Evolutionary conservation across 2,329 filamentous ascomycete genomes (phyloP), one percentile per base, ranked within the genome.

Genomic region (Huntiella decipiens): DNA sequence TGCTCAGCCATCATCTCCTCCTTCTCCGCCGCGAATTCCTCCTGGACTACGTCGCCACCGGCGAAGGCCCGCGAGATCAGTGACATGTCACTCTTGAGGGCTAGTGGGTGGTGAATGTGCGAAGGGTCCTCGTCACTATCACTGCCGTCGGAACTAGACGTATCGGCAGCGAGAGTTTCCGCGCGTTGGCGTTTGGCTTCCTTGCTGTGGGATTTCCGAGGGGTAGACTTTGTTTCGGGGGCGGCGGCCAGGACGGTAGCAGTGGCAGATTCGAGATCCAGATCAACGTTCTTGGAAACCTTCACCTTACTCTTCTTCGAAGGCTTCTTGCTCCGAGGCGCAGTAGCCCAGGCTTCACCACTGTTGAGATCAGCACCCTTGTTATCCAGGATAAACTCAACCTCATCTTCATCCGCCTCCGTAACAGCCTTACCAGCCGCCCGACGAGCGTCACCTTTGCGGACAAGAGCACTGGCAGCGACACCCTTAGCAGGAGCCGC

Each of bases 61-160:
- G 87, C 88, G 60, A 98, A 95, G 4, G 85, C 87, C 53, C 77
- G 73, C 51, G 81, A 78, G 47, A 93, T 78, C 49, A 93, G 74
- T 35, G 78, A 74, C 52, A 71, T 67, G 54, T 78, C 73, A 6
- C 37, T 43, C 43, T 67, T 67, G 53, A 77, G 68, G 16, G 70
- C 68, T 45, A 78, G 64, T 71, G 67, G 42, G 65, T 57, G 15
- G 48, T 63, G 59, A 42, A 60, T 61, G 2, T 55, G 58, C 10
- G 39, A 16, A 37, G 8, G 47, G 10, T 36, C 46, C 4, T 44
- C 46, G 22, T 28, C 22, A 10, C 22, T 28, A 19, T 38, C 22
- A 37, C 7, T 47, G 5, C 33, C 45, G 1, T 47, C 45, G 8
- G 40, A 44, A 3, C 44, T 46, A 12, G 47, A 47, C 10, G 48